Evolutionary conservation across 2,329 filamentous ascomycete species (phyloP).

Genomic region (Leptosphaerulina australis): DNA sequence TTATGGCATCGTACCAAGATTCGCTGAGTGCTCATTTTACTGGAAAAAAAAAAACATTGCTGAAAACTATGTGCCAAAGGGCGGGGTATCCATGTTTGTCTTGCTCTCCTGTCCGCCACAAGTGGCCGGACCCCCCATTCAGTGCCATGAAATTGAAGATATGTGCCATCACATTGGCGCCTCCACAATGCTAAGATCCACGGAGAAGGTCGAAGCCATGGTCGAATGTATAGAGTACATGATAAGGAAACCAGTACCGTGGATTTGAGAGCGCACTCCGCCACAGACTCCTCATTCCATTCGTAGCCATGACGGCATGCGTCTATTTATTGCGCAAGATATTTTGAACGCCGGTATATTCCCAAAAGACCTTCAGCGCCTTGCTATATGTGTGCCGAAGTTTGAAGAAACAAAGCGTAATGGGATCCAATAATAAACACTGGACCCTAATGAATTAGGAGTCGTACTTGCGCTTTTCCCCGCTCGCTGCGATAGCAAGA

Average conservation of each 20-base stretch:
- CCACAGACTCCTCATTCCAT: conserved; percentile 24
- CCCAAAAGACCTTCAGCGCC: conserved; percentile 22
- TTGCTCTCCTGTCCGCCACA: no score
- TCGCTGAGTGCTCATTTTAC: no score
- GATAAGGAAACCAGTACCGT: not conserved
- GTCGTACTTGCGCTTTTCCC: conserved; percentile 48
- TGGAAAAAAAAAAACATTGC: no score
- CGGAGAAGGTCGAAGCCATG: not conserved
- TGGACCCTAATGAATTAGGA: conserved; percentile 14
- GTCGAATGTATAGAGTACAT: not conserved
- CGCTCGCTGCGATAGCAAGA: conserved; percentile 46
- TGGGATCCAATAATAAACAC: not conserved
- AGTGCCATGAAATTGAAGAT: no score
- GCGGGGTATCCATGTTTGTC: conserved; percentile 20
- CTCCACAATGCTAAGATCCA: not conserved
- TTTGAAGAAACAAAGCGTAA: conserved; percentile 3
- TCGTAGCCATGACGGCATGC: conserved; percentile 51
- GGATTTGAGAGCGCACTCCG: not conserved
- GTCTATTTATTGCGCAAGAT: conserved; percentile 41
- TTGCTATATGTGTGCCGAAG: conserved; percentile 8
- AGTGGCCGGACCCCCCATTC: no score
- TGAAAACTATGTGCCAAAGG: conserved; percentile 14
- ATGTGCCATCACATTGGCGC: not conserved
- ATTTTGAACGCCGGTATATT: conserved; percentile 31
- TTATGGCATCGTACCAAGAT: conserved; percentile 8